Percentiles rank a stretch among this genome's conserved stretches.
Evolutionary conservation across 768 basidiomycete species (phyloP).

Genomic region (Amanita fuliginea): DNA sequence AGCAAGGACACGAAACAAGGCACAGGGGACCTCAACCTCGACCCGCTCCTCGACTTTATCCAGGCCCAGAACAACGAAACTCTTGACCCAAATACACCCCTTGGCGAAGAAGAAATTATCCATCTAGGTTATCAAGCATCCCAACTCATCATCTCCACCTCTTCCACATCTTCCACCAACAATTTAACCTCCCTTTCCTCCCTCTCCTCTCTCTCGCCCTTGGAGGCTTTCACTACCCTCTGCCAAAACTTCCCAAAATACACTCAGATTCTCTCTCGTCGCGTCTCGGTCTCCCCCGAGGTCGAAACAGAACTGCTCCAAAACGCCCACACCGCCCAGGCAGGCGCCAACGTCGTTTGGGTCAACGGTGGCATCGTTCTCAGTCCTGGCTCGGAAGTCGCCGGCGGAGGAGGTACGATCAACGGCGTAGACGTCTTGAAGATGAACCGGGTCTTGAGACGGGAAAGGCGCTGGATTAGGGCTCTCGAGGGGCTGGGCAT

Average conservation of each 20-base stretch:
- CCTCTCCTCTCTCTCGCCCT: slow-evolving; percentile 31
- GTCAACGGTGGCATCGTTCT: slow-evolving; percentile 63
- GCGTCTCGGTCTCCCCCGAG: slow-evolving; percentile 40
- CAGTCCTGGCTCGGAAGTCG: background rate
- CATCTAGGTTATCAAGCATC: slow-evolving; percentile 64
- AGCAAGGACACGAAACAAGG: background rate
- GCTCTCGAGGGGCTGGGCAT: slow-evolving; percentile 56
- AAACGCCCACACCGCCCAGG: slow-evolving; percentile 44
- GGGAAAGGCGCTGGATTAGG: slow-evolving; percentile 54
- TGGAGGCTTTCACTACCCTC: slow-evolving; percentile 52
- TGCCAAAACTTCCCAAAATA: slow-evolving; percentile 89
- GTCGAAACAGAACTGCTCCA: slow-evolving; percentile 43
- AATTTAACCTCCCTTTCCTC: background rate
- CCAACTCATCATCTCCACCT: slow-evolving; percentile 51
- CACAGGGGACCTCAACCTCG: background rate
- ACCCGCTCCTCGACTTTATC: slow-evolving; percentile 4
- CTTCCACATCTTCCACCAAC: background rate
- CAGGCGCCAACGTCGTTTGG: slow-evolving; percentile 56
- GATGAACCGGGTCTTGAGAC: slow-evolving; percentile 59
- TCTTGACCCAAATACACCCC: slow-evolving; percentile 29
- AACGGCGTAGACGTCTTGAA: slow-evolving; percentile 64
- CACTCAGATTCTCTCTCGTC: slow-evolving; percentile 60
- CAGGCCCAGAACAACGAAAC: slow-evolving; percentile 19
- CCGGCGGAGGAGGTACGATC: slow-evolving; percentile 13
- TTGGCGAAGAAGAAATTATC: slow-evolving; percentile 44